Evolutionary conservation across 2,329 filamentous ascomycete genomes (phyloP).

Genomic region (Clonostachys rosea): DNA sequence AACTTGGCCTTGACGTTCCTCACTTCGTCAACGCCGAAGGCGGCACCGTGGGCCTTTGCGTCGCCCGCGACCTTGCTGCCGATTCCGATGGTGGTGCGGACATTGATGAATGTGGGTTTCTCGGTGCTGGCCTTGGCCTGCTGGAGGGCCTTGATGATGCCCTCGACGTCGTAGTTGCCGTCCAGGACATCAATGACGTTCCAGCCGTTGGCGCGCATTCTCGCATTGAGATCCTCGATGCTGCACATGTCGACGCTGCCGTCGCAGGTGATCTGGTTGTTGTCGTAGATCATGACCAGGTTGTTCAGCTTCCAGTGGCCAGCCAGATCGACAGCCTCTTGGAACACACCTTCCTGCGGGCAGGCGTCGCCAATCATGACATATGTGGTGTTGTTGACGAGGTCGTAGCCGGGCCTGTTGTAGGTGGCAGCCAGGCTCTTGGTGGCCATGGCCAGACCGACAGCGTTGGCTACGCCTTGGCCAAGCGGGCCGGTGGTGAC

Average conservation of each 20-base stretch:
- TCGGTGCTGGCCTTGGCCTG: constrained; percentile 32
- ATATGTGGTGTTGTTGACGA: constrained; percentile 47
- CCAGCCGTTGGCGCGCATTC: constrained; percentile 54
- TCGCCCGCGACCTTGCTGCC: constrained; percentile 42
- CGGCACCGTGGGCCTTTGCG: constrained; percentile 52
- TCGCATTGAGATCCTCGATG: constrained; percentile 51
- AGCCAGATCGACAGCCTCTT: constrained; percentile 52
- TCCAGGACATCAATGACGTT: constrained; percentile 48
- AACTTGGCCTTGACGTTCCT: constrained; percentile 25
- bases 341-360: constrained; percentile 51
- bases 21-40: constrained; percentile 49
- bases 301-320: constrained; percentile 53
- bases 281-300: constrained; percentile 54
- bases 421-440: constrained; percentile 50
- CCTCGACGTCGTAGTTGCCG: constrained; percentile 43
- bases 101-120: constrained; percentile 54
- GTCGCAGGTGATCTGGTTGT: constrained; percentile 57
- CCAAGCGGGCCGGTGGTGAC: constrained; percentile 56
- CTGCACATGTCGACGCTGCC: constrained; percentile 48
- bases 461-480: constrained; percentile 55
- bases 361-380: constrained; percentile 56
- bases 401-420: constrained; percentile 41
- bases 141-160: constrained; percentile 35
- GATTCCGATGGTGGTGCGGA: constrained; percentile 50
- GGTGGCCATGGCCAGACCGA: constrained; percentile 52